These are phyloP conservation scores for Coniferiporia weirii DNA, from an alignment of 1,284 basidiomycete species.

Conservation along the genomic window DNA sequence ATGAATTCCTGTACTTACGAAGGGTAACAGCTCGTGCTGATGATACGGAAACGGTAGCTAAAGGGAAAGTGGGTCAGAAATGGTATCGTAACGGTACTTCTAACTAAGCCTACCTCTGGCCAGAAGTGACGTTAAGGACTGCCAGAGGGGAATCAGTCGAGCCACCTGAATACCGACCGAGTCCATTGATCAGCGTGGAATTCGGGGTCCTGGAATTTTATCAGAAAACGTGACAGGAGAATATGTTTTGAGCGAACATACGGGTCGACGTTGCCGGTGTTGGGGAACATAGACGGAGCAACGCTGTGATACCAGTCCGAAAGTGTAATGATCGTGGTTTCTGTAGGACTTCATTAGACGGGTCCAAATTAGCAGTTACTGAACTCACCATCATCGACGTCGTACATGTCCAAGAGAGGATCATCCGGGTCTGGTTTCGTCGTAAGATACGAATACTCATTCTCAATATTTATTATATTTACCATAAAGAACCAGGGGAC, in stretches of 20 bases:
- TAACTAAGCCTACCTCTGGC: slow-evolving; percentile 2
- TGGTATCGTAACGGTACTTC: background rate
- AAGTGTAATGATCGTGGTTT: slow-evolving; percentile 34
- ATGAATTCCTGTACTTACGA: slow-evolving; percentile 11
- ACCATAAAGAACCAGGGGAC: background rate
- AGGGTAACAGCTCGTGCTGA: slow-evolving; percentile 19
- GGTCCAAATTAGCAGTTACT: background rate
- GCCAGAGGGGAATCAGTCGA: slow-evolving; percentile 23
- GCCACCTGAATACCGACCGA: slow-evolving; percentile 30
- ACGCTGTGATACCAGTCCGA: slow-evolving; percentile 37
- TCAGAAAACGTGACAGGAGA: background rate
- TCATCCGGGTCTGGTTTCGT: slow-evolving; percentile 33
- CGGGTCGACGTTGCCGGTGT: slow-evolving; percentile 19
- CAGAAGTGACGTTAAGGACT: slow-evolving; percentile 24
- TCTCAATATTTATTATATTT: background rate
- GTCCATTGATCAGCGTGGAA: slow-evolving; percentile 49
- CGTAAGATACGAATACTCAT: background rate
- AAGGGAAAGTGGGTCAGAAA: background rate
- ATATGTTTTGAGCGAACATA: slow-evolving; percentile 1
- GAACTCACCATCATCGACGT: slow-evolving; percentile 37
- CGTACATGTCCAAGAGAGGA: slow-evolving; percentile 38
- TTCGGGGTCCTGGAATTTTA: slow-evolving; percentile 27
- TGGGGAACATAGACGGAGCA: slow-evolving; percentile 18
- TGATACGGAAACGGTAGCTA: slow-evolving; percentile 18
- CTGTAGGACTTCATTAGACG: slow-evolving; percentile 20